A percentile compares a stretch with the other conserved stretches of the same genome.
Conservation (phyloP, 1,139 yeast species). For the Geotrichum phurueaensis region DNA sequence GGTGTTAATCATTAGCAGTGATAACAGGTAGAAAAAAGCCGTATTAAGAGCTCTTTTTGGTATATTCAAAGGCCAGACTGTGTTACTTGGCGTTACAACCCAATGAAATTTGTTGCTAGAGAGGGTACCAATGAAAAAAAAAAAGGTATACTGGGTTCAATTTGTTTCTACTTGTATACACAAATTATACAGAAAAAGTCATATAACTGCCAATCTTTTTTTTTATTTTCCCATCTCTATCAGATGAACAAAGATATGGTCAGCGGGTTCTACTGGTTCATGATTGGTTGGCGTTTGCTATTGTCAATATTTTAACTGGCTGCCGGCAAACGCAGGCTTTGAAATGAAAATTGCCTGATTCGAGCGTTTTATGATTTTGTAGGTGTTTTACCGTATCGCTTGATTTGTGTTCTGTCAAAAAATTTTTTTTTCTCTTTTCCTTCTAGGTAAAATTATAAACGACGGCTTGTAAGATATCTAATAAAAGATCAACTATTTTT, state of each 20-base stretch:
- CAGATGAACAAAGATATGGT: neutral
- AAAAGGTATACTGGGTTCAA: too few relatives aligned
- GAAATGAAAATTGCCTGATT: neutral
- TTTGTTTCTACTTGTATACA: too few relatives aligned
- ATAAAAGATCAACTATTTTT: too few relatives aligned
- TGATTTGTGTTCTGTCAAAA: neutral
- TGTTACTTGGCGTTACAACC: too few relatives aligned
- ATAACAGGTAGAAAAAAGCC: too few relatives aligned
- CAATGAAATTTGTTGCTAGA: too few relatives aligned
- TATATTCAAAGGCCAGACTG: too few relatives aligned
- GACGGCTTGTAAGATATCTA: too few relatives aligned
- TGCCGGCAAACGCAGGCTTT: neutral
- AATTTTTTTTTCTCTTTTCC: neutral
- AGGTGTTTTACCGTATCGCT: neutral
- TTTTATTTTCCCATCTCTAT: neutral
- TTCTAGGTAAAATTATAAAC: neutral
- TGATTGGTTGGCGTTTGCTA: neutral
- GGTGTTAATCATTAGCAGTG: too few relatives aligned
- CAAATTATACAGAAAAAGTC: too few relatives aligned
- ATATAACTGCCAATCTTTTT: neutral
- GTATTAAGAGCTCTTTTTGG: too few relatives aligned
- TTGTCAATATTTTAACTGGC: neutral
- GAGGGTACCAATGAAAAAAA: too few relatives aligned
- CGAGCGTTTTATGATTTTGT: neutral
- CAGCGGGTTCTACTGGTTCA: neutral